Evolutionary conservation across 2,329 filamentous ascomycete species (phyloP).

Genomic region (Ophiostoma ips): DNA sequence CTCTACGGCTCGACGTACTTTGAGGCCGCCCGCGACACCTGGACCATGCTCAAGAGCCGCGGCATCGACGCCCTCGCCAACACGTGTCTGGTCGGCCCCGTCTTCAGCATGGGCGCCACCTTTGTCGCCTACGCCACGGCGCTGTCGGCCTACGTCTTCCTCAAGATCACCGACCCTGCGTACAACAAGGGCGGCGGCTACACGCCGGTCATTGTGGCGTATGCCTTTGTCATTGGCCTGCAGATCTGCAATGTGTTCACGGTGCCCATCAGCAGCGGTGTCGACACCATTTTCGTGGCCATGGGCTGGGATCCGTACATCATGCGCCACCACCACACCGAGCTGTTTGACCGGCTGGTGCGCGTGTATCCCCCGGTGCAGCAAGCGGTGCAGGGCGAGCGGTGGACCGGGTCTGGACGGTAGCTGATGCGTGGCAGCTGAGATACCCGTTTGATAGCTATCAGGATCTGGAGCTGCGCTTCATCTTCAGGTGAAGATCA

Average conservation of each 20-base stretch:
- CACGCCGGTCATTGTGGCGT: constrained; percentile 68
- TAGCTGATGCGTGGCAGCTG: no score
- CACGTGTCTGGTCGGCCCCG: constrained; percentile 67
- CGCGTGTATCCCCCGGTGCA: constrained; percentile 74
- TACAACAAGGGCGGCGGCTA: constrained; percentile 59
- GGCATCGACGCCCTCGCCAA: constrained; percentile 85
- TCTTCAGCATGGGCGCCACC: constrained; percentile 61
- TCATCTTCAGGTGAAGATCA: neutral
- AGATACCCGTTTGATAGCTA: no score
- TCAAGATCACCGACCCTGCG: constrained; percentile 63
- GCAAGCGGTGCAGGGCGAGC: constrained; percentile 43
- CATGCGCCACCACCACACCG: constrained; percentile 65
- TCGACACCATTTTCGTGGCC: constrained; percentile 85
- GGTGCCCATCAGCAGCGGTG: constrained; percentile 69
- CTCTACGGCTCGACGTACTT: constrained; percentile 86
- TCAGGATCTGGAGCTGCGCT: no score
- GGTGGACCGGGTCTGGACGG: neutral
- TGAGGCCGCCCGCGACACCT: constrained; percentile 75
- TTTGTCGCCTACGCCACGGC: constrained; percentile 77
- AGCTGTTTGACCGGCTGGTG: constrained; percentile 68
- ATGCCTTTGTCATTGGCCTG: constrained; percentile 76
- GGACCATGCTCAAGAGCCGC: constrained; percentile 81
- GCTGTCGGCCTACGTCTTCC: constrained; percentile 73
- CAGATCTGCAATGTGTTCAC: constrained; percentile 86
- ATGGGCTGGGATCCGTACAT: constrained; percentile 56